Conservation (phyloP, 345 rosid species). For the Nephelium lappaceum region DNA sequence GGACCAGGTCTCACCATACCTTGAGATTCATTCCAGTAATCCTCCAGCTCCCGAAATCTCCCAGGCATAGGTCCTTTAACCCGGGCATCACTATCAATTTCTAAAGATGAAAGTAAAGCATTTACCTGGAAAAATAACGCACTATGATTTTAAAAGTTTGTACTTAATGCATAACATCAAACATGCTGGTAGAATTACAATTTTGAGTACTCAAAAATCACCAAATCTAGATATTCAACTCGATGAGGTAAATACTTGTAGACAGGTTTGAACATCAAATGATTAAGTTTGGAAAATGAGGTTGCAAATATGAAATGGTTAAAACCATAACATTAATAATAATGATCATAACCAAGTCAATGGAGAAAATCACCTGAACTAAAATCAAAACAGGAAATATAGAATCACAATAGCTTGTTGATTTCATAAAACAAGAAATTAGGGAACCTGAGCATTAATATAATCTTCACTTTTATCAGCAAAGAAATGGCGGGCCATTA, state of each 20-base stretch:
- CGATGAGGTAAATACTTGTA: neutral
- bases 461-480: constrained; percentile 91
- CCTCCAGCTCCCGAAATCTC: constrained; percentile 85
- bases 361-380: neutral
- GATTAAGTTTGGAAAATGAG: neutral
- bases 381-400: neutral
- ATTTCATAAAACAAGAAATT: constrained; percentile 7
- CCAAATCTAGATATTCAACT: neutral
- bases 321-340: neutral
- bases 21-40: constrained; percentile 98
- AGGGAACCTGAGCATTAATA: constrained; percentile 80
- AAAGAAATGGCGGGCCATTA: constrained; percentile 95
- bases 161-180: neutral
- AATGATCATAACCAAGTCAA: neutral
- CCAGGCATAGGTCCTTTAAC: constrained; percentile 76
- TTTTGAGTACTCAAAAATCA: neutral
- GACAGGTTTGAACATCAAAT: neutral
- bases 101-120: constrained; percentile 85
- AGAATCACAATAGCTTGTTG: neutral
- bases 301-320: neutral
- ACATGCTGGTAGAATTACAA: neutral
- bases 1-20: constrained; percentile 57
- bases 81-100: constrained; percentile 71
- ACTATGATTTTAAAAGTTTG: neutral
- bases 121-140: constrained; percentile 63